Evolutionary conservation across 352 stramenopile species (phyloP).

Genomic region (Pythium scleroteichum): DNA sequence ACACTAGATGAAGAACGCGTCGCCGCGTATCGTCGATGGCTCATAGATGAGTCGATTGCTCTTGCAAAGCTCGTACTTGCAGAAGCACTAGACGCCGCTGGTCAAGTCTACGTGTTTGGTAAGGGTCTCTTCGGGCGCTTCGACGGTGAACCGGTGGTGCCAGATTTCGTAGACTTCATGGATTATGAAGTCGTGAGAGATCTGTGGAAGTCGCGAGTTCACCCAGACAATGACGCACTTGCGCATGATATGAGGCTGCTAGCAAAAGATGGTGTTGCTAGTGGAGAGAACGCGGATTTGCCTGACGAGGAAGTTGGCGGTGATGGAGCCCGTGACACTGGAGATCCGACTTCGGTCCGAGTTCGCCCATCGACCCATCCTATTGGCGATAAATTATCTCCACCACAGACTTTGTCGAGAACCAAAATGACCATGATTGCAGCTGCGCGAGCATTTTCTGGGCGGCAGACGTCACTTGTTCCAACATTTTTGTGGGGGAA

Average conservation of each 20-base stretch:
- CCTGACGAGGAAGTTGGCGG: background rate
- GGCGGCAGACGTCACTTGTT: constrained; percentile 55
- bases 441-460: constrained; percentile 47
- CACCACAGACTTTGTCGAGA: constrained; percentile 10
- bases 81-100: constrained; percentile 69
- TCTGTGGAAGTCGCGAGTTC: constrained; percentile 62
- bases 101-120: constrained; percentile 80
- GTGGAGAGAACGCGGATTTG: background rate
- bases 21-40: constrained; percentile 38
- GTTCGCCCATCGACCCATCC: background rate
- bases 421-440: constrained; percentile 43
- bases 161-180: constrained; percentile 79
- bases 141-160: constrained; percentile 49
- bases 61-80: constrained; percentile 45
- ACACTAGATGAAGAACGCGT: constrained; percentile 53
- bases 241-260: constrained; percentile 7
- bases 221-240: constrained; percentile 27
- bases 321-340: constrained; percentile 1
- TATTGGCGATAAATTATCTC: background rate
- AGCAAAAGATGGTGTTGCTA: constrained; percentile 2
- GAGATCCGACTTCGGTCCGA: background rate
- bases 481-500: constrained; percentile 79
- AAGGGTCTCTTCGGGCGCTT: constrained; percentile 66
- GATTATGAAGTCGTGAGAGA: constrained; percentile 56
- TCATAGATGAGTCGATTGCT: constrained; percentile 51